phyloP scores from a whole-genome alignment of 75 land plant genomes.

The Pinus albicaulis region DNA sequence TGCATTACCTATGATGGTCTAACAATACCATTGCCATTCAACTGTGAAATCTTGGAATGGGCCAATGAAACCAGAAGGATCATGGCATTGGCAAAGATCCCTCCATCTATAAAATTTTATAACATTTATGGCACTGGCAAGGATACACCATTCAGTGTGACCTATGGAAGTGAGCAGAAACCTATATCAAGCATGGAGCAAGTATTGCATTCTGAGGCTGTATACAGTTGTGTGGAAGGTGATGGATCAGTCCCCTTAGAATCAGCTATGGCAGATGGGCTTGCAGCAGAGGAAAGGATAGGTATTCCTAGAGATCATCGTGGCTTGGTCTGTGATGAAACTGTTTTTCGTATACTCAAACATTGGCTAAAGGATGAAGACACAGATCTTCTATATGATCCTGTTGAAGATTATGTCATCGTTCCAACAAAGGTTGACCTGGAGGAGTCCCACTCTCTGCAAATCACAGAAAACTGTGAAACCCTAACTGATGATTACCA shows the following conservation, averaged over 20 bases:
- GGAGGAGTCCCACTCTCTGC: conserved; percentile 20
- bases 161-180: conserved; percentile 77
- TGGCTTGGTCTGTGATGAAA: too few species aligned
- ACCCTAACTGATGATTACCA: conserved; percentile 24
- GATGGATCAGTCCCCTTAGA: too few species aligned
- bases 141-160: conserved; percentile 86
- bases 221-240: too few species aligned
- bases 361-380: conserved; percentile 86
- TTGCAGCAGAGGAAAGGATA: too few species aligned
- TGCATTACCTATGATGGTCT: conserved; percentile 57
- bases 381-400: conserved; percentile 85
- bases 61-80: conserved; percentile 67
- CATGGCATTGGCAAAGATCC: conserved; percentile 69
- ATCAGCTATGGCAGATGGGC: too few species aligned
- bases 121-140: conserved; percentile 82
- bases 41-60: conserved; percentile 79
- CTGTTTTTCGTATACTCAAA: conserved; percentile 72
- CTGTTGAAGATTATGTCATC: conserved; percentile 83
- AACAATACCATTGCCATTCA: conserved; percentile 74
- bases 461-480: conserved; percentile 61
- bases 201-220: conserved; percentile 42
- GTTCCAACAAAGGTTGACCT: conserved; percentile 75
- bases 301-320: too few species aligned
- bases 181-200: conserved; percentile 58
- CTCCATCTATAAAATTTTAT: conserved; percentile 78